phyloP scores from a whole-genome alignment of 352 stramenopile genomes.

The Pythium volutum region DNA sequence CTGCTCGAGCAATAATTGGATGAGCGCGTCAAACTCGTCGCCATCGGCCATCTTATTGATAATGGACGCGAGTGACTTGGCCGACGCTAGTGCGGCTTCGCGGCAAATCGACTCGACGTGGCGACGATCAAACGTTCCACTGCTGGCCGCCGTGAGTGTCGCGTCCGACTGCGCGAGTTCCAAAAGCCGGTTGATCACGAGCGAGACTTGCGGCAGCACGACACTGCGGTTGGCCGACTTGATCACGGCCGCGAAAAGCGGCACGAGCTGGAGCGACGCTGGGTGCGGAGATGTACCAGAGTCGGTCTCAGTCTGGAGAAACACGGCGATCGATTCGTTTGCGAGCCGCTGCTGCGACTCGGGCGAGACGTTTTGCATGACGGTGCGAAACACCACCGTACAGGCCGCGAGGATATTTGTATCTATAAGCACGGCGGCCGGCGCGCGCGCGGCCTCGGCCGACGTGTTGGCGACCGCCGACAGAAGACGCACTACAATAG shows the following conservation, averaged over 20 bases:
- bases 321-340: conserved; percentile 53
- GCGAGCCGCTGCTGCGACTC: conserved; percentile 60
- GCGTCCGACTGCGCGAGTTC: conserved; percentile 59
- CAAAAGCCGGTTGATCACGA: conserved; percentile 73
- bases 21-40: conserved; percentile 72
- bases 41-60: conserved; percentile 87
- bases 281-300: conserved; percentile 26
- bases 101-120: conserved; percentile 41
- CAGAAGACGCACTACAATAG: conserved; percentile 68
- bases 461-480: conserved; percentile 58
- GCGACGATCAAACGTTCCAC: conserved; percentile 5
- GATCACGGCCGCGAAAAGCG: conserved; percentile 73
- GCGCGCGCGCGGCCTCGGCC: conserved; percentile 31
- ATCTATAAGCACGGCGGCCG: conserved; percentile 29
- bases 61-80: conserved; percentile 79
- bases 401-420: conserved; percentile 45
- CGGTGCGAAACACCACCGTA: conserved; percentile 59
- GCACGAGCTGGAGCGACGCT: conserved; percentile 63
- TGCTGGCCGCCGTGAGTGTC: conserved; percentile 9
- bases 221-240: conserved; percentile 67
- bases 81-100: conserved; percentile 56
- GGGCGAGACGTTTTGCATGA: conserved; percentile 74
- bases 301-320: conserved; percentile 45
- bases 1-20: conserved; percentile 59
- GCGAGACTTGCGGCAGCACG: conserved; percentile 51